Percentiles rank a stretch among this genome's conserved stretches.
These are phyloP conservation scores for Suillus decipiens DNA, from an alignment of 768 basidiomycete species.

Conservation along the genomic window DNA sequence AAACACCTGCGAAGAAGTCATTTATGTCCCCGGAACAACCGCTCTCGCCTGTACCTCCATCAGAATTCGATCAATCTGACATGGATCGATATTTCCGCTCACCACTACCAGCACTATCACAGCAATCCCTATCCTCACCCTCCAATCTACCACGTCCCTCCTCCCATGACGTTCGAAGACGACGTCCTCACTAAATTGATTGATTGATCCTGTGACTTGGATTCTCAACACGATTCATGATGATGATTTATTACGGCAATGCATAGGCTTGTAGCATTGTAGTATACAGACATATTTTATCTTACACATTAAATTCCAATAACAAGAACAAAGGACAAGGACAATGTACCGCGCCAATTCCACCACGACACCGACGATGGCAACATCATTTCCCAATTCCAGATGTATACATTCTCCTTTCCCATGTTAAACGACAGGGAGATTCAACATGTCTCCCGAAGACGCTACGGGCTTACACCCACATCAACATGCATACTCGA, in stretches of 20 bases:
- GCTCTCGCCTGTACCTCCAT: slow-evolving; percentile 40
- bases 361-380: neutral
- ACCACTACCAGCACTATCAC: neutral
- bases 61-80: slow-evolving; percentile 68
- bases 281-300: slow-evolving; percentile 4
- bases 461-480: slow-evolving; percentile 36
- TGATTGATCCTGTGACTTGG: neutral
- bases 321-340: neutral
- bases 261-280: slow-evolving; percentile 5
- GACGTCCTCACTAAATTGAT: slow-evolving; percentile 19
- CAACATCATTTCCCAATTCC: neutral
- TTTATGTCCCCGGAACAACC: slow-evolving; percentile 8
- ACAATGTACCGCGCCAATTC: neutral
- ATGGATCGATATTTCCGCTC: slow-evolving; percentile 73
- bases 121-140: neutral
- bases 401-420: slow-evolving; percentile 11
- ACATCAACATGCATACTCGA: slow-evolving; percentile 83
- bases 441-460: slow-evolving; percentile 28
- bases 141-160: neutral
- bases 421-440: slow-evolving; percentile 32
- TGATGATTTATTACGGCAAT: neutral
- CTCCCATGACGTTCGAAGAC: slow-evolving; percentile 25
- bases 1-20: too few relatives aligned
- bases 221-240: neutral
- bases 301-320: neutral